phyloP scores from a whole-genome alignment of 495 filamentous ascomycete genomes.

The Sordaria brevicollis region DNA sequence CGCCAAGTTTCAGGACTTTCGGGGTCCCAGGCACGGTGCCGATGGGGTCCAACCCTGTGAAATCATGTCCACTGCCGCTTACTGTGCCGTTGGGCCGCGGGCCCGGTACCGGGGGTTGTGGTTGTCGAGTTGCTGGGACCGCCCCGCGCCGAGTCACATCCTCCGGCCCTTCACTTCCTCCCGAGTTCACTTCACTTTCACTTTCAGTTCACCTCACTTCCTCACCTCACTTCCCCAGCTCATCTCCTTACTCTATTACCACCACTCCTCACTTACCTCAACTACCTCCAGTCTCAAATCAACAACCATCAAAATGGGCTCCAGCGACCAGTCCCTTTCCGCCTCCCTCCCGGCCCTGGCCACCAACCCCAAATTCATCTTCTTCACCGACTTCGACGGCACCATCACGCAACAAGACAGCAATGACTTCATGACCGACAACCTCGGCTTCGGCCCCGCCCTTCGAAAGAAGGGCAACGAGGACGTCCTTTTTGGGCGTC shows the following conservation, averaged over 20 bases:
- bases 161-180: not conserved
- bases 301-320: not conserved
- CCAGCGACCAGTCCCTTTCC: not conserved
- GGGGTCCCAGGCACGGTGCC: not conserved
- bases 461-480: slow-evolving; percentile 56
- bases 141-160: not conserved
- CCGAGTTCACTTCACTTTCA: not conserved
- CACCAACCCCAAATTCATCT: slow-evolving; percentile 72
- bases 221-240: not conserved
- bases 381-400: slow-evolving; percentile 97
- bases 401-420: slow-evolving; percentile 87
- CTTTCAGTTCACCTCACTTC: no score
- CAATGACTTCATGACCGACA: slow-evolving; percentile 94
- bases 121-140: not conserved
- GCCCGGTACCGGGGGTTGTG: not conserved
- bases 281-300: not conserved
- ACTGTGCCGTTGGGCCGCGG: not conserved
- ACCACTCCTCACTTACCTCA: not conserved
- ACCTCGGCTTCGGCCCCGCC: slow-evolving; percentile 66
- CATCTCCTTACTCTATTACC: not conserved
- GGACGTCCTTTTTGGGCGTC: slow-evolving; percentile 56
- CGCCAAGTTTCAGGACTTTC: not conserved
- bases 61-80: not conserved
- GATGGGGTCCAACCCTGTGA: not conserved
- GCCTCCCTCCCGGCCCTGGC: slow-evolving; percentile 42